Base-by-base conservation (phyloP, 2,329 filamentous ascomycete genomes). In the Monosporascus cannonballus region DNA sequence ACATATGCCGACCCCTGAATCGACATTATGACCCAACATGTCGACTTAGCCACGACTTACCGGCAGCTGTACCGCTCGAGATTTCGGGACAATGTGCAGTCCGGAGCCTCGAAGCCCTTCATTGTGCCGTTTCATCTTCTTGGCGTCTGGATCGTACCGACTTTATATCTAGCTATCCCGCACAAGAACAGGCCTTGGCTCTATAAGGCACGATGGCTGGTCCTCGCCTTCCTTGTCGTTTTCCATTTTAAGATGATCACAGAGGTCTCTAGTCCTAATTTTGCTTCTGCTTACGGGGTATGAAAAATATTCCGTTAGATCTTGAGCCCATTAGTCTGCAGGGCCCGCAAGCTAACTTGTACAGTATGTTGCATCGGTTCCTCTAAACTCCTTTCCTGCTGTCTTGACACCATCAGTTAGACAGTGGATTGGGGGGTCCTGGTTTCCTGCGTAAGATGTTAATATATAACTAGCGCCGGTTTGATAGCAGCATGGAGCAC, bases 141-240 rank as follows among this genome's bases (percentile, higher is more conserved):
- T 22, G 76, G 73, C 3, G 62, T 73, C 27, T 69, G 78, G 45
- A 47, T 81, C 42, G 51, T 86, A 2, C 78, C 80, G 0, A 64
- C 75, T 1, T 56, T 81, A 3, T 86, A 83, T 65, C 73, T 86
- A 15, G 68, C 76, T 48, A 71, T 85, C 54, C 79, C 81, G 1
- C 81, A 85, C 59, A 70, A 65, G 34, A 67, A 69, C 2, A 70
- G 74, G 8, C 74, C 74, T 5, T 79, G 76, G 76, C 59, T 83
- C 11, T 80, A 79, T 58, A 68, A 61, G 8, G 71, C 73, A 34
- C 68, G 76, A 44, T 84, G 78, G 74, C 65, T 74, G 14, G 71
- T 85, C 20, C 66, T 79, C 51, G 71, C 68, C 7, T 61, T 70
- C 8, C 67, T 78, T 36, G 51, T 74, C 30, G 61, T 59, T 18